Evolutionary conservation across 2,329 filamentous ascomycete species (phyloP).

Genomic region (Ophiosphaerella korrae): DNA sequence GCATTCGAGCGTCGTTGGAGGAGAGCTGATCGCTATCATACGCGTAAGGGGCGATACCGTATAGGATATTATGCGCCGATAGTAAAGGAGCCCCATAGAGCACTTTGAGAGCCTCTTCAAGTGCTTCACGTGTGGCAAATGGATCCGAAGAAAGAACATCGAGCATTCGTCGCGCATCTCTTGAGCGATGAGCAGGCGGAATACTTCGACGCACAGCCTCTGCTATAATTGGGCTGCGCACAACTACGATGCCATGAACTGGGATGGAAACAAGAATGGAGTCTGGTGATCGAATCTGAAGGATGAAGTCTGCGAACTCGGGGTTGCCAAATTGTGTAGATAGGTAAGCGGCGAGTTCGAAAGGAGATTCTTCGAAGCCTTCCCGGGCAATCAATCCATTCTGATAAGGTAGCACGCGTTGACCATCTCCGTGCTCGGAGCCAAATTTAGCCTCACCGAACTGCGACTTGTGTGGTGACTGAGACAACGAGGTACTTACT

Average conservation of each 20-base stretch:
- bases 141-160: conserved; percentile 35
- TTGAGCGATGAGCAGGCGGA: conserved; percentile 23
- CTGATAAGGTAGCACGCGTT: conserved; percentile 19
- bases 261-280: conserved; percentile 37
- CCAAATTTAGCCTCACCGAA: conserved; percentile 26
- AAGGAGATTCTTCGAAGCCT: conserved; percentile 30
- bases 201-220: conserved; percentile 32
- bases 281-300: conserved; percentile 41
- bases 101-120: conserved; percentile 43
- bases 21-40: conserved; percentile 27
- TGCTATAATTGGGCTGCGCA: conserved; percentile 42
- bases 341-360: conserved; percentile 41
- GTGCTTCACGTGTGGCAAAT: conserved; percentile 34
- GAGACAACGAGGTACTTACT: conserved; percentile 34
- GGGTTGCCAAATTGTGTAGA: conserved; percentile 41
- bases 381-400: conserved; percentile 21
- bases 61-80: conserved; percentile 31
- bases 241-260: conserved; percentile 43
- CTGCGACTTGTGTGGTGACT: conserved; percentile 41
- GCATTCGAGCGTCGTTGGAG: conserved; percentile 37
- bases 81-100: conserved; percentile 45
- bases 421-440: conserved; percentile 29
- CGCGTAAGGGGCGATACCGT: conserved; percentile 35
- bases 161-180: conserved; percentile 31
- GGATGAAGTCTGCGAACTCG: conserved; percentile 44